Percentiles rank a stretch among this genome's conserved stretches.
Conservation (phyloP, 805 yeast species). For the Starmerella gropengiesseri region DNA sequence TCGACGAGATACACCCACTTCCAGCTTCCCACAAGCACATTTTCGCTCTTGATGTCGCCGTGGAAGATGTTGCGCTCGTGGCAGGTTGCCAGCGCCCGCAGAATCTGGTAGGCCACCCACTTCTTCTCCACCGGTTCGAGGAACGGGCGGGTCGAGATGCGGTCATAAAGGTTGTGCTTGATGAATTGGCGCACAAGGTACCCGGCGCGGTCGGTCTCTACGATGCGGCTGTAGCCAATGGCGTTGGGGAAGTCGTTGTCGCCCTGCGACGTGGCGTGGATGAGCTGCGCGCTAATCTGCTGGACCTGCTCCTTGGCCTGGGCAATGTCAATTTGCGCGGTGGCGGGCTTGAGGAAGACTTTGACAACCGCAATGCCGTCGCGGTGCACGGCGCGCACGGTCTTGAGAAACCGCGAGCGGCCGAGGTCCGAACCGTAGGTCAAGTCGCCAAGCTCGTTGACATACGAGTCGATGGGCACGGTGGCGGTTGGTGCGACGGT, state of each 20-base stretch:
- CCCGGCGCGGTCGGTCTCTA: slow-evolving; percentile 87
- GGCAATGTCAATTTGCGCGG: slow-evolving; percentile 11
- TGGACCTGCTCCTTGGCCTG: slow-evolving; percentile 11
- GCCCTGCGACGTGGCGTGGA: slow-evolving; percentile 12
- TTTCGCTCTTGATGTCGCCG: slow-evolving; percentile 89
- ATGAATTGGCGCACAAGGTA: slow-evolving; percentile 76
- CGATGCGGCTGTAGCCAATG: slow-evolving; percentile 57
- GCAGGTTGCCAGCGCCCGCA: slow-evolving; percentile 50
- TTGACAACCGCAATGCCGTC: slow-evolving; percentile 69
- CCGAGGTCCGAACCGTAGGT: slow-evolving; percentile 69
- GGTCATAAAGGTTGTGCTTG: slow-evolving; percentile 71
- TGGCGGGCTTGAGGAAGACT: slow-evolving; percentile 63
- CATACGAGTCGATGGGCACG: slow-evolving; percentile 79
- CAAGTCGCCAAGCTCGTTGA: slow-evolving; percentile 63
- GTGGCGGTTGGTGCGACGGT: slow-evolving; percentile 82
- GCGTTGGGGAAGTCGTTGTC: slow-evolving; percentile 38
- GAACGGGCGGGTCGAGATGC: slow-evolving; percentile 80
- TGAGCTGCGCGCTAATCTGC: slow-evolving; percentile 20
- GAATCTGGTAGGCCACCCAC: slow-evolving; percentile 74
- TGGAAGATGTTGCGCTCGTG: slow-evolving; percentile 58
- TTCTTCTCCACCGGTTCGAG: slow-evolving; percentile 66
- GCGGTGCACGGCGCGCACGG: slow-evolving; percentile 66
- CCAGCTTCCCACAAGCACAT: slow-evolving; percentile 76
- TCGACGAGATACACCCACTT: slow-evolving; percentile 77
- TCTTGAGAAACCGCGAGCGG: slow-evolving; percentile 65